These are phyloP conservation scores for Kodamaea nitidulidarum DNA, from an alignment of 805 yeast species.

Conservation along the genomic window DNA sequence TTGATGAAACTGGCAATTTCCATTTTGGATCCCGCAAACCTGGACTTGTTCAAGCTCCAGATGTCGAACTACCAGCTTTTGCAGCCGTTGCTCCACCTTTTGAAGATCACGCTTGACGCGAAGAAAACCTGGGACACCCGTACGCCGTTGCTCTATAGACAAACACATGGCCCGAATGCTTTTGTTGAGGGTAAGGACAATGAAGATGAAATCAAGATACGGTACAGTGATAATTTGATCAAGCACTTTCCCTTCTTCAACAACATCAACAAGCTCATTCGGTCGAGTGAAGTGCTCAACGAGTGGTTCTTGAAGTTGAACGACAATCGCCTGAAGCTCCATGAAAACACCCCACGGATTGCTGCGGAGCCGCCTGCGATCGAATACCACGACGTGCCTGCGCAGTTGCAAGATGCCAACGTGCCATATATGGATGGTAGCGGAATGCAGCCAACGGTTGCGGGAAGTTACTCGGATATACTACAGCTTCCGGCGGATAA, in stretches of 20 bases:
- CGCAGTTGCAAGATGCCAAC: background rate
- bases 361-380: background rate
- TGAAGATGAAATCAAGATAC: slow-evolving; percentile 13
- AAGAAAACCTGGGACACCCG: slow-evolving; percentile 11
- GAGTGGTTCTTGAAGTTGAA: slow-evolving; percentile 22
- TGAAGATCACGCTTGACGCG: slow-evolving; percentile 18
- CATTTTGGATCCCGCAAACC: slow-evolving; percentile 10
- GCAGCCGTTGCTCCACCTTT: slow-evolving; percentile 29
- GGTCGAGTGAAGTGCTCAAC: slow-evolving; percentile 19
- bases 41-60: slow-evolving; percentile 19
- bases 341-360: background rate
- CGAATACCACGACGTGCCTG: background rate
- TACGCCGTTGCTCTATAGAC: background rate
- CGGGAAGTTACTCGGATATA: slow-evolving; percentile 1
- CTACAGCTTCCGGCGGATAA: background rate
- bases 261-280: slow-evolving; percentile 25
- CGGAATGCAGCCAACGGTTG: background rate
- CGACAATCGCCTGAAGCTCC: slow-evolving; percentile 8
- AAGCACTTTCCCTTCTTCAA: slow-evolving; percentile 25
- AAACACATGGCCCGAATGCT: background rate
- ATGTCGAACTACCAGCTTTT: slow-evolving; percentile 29
- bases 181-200: slow-evolving; percentile 8
- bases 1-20: slow-evolving; percentile 16
- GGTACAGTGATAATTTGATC: slow-evolving; percentile 20
- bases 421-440: background rate